Evolutionary conservation across 2,329 filamentous ascomycete species (phyloP).

Genomic region (Pochonia chlamydosporia): DNA sequence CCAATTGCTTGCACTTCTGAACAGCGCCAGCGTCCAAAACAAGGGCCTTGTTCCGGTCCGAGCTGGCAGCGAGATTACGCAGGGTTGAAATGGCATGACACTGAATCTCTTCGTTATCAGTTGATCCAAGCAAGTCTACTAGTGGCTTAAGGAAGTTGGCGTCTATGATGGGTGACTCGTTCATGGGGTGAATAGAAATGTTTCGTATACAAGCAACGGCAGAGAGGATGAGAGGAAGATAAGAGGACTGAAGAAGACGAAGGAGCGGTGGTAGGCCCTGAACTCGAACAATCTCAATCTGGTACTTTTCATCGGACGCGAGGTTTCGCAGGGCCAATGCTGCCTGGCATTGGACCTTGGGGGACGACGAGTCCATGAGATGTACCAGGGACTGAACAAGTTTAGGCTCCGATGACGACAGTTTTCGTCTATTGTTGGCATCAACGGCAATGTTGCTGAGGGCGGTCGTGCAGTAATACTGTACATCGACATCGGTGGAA

Average conservation of each 20-base stretch:
- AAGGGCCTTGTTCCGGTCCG: conserved; percentile 96
- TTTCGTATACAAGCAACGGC: conserved; percentile 98
- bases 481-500: conserved; percentile 90
- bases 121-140: conserved; percentile 88
- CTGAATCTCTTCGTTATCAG: conserved; percentile 97
- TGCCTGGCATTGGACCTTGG: conserved; percentile 97
- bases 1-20: conserved; percentile 96
- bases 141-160: conserved; percentile 91
- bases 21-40: conserved; percentile 94
- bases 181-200: conserved; percentile 95
- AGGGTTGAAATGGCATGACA: conserved; percentile 97
- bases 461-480: conserved; percentile 98
- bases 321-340: conserved; percentile 90
- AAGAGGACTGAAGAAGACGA: conserved; percentile 87
- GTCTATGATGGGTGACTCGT: conserved; percentile 98
- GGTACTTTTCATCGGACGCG: conserved; percentile 97
- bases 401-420: conserved; percentile 84
- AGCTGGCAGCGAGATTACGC: conserved; percentile 91
- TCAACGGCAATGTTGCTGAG: conserved; percentile 98
- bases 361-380: conserved; percentile 94
- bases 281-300: conserved; percentile 91
- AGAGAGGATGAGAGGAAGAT: conserved; percentile 90
- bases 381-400: conserved; percentile 91
- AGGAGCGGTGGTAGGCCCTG: conserved; percentile 80
- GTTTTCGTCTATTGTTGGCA: conserved; percentile 79